phyloP scores from a whole-genome alignment of 139 green algal genomes.

The Ettlia oleoabundans region DNA sequence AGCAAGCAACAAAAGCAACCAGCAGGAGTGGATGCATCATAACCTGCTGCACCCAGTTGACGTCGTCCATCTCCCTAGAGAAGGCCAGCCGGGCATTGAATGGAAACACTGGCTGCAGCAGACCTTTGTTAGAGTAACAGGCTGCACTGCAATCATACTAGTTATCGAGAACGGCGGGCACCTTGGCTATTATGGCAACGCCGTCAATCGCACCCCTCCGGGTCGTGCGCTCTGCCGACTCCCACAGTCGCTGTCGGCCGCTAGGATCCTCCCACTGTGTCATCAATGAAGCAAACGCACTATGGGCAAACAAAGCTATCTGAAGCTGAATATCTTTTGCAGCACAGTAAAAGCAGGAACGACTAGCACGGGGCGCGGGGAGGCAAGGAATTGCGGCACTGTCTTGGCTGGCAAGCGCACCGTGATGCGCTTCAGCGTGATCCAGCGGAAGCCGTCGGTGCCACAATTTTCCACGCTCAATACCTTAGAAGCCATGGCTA shows the following conservation, averaged over 20 bases:
- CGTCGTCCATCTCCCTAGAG: too few species aligned
- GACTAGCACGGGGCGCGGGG: not conserved
- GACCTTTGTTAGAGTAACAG: too few species aligned
- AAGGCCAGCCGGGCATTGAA: too few species aligned
- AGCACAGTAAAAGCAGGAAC: not conserved
- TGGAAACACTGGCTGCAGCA: too few species aligned
- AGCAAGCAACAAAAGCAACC: too few species aligned
- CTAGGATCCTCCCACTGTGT: conserved; percentile 57
- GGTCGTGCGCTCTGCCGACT: conserved; percentile 56
- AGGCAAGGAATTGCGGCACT: not conserved
- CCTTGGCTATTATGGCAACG: conserved; percentile 53
- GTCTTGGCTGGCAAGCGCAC: not conserved
- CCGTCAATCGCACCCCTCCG: conserved; percentile 50
- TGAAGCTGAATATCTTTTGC: not conserved
- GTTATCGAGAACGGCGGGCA: too few species aligned
- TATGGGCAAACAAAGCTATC: too few species aligned
- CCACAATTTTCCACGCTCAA: conserved; percentile 38
- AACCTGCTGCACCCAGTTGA: too few species aligned
- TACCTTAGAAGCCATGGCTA: conserved; percentile 2
- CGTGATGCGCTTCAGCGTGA: conserved; percentile 44
- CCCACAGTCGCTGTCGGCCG: conserved; percentile 54
- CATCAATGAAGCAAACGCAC: not conserved
- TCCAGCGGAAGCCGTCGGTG: conserved; percentile 50
- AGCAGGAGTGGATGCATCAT: too few species aligned
- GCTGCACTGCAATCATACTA: too few species aligned